phyloP scores from a whole-genome alignment of 1,139 yeast genomes.

The Nakaseomyces uthaithaninus region DNA sequence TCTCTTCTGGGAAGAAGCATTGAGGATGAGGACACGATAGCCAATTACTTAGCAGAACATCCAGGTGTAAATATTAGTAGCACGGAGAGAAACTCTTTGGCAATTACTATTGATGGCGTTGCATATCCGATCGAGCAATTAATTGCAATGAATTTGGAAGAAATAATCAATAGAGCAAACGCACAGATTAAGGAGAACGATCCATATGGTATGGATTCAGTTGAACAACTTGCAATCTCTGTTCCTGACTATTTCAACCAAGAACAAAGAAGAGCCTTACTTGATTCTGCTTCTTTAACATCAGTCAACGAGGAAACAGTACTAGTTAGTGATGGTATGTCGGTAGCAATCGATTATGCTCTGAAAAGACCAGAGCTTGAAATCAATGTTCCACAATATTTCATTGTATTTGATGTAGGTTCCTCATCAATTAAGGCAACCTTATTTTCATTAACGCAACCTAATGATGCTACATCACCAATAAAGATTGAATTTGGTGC shows the following conservation, averaged over 20 bases:
- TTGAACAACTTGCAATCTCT: slow-evolving; percentile 41
- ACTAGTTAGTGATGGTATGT: slow-evolving; percentile 80
- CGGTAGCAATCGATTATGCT: slow-evolving; percentile 76
- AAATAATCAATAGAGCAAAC: slow-evolving; percentile 59
- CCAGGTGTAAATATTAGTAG: slow-evolving; percentile 53
- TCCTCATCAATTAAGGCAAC: slow-evolving; percentile 89
- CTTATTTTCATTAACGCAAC: slow-evolving; percentile 53
- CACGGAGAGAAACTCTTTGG: slow-evolving; percentile 45
- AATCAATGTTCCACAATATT: slow-evolving; percentile 45
- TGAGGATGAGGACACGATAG: slow-evolving; percentile 40
- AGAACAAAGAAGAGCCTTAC: slow-evolving; percentile 60
- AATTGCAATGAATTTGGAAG: slow-evolving; percentile 71
- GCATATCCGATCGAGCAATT: slow-evolving; percentile 66
- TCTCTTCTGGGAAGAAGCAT: slow-evolving; percentile 58
- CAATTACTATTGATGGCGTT: slow-evolving; percentile 45
- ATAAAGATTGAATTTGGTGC: slow-evolving; percentile 57
- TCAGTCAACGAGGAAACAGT: slow-evolving; percentile 44
- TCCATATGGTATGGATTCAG: slow-evolving; percentile 50
- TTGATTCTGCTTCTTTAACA: slow-evolving; percentile 49
- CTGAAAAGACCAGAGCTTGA: slow-evolving; percentile 33
- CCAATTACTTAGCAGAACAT: slow-evolving; percentile 43
- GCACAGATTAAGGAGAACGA: slow-evolving; percentile 38
- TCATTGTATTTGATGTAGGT: slow-evolving; percentile 82
- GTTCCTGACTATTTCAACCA: slow-evolving; percentile 67
- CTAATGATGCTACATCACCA: slow-evolving; percentile 35